These are phyloP conservation scores for Fraxinus dipetala DNA, from an alignment of 305 asterid genomes.

Conservation along the genomic window DNA sequence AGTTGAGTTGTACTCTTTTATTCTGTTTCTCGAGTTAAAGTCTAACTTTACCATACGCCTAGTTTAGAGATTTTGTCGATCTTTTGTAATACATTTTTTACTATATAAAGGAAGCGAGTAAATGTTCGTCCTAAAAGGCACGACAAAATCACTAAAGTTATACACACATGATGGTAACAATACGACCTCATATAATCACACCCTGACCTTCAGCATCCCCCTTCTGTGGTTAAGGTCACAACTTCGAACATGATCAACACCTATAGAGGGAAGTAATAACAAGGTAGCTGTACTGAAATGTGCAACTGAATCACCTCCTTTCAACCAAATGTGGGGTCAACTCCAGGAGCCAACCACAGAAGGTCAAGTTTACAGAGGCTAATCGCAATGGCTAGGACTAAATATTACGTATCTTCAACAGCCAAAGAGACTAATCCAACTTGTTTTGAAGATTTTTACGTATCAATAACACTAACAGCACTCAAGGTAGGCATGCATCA, in stretches of 20 bases:
- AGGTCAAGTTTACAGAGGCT: not conserved
- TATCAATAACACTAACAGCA: not conserved
- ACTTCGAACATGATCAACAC: not conserved
- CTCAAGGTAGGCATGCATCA: not conserved
- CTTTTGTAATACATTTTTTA: conserved; percentile 51
- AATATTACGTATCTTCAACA: not conserved
- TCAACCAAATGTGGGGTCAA: not conserved
- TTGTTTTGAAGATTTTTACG: not conserved
- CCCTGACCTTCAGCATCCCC: not conserved
- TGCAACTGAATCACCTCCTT: not conserved
- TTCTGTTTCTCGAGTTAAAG: conserved; percentile 32
- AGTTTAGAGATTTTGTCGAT: conserved; percentile 63
- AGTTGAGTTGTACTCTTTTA: conserved; percentile 39
- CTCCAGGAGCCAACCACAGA: not conserved
- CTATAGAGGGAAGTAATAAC: not conserved
- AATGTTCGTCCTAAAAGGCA: not conserved
- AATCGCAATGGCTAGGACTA: not conserved
- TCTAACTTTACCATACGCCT: conserved; percentile 49
- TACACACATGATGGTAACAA: not conserved
- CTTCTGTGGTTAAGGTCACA: not conserved
- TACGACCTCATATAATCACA: not conserved
- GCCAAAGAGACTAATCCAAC: not conserved
- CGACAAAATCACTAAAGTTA: not conserved
- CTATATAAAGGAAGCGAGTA: not conserved
- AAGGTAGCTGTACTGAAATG: not conserved